A percentile compares a stretch with the other conserved stretches of the same genome.
Conservation (phyloP, 495 filamentous ascomycete genomes). For the Xylaria grammica region DNA sequence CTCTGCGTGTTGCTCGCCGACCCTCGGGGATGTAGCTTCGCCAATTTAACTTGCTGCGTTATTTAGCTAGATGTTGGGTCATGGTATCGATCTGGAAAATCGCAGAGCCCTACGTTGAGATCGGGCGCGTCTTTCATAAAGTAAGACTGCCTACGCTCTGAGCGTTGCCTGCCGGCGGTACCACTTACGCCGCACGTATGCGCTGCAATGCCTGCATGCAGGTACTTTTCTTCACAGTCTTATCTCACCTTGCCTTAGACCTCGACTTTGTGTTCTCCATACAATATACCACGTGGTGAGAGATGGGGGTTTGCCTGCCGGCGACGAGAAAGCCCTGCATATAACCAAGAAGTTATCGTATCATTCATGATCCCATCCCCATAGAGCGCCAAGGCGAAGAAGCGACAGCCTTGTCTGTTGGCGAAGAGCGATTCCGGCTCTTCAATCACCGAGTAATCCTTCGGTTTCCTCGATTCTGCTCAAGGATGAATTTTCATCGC, state of each 20-base stretch:
- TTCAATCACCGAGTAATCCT: neutral
- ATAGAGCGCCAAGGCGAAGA: neutral
- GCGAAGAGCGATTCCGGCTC: neutral
- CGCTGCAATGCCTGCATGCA: conserved; percentile 6
- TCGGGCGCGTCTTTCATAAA: neutral
- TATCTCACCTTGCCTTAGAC: neutral
- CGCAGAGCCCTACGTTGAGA: too few species aligned
- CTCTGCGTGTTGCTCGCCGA: neutral
- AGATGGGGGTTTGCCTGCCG: neutral
- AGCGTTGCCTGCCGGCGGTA: neutral
- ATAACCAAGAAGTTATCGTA: neutral
- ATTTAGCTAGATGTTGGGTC: too few species aligned
- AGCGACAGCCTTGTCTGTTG: neutral
- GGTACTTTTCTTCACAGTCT: neutral
- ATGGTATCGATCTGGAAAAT: too few species aligned
- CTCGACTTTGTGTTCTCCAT: neutral
- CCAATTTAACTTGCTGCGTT: too few species aligned
- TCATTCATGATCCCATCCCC: neutral
- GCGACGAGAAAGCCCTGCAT: neutral
- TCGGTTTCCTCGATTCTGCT: neutral
- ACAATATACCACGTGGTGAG: conserved; percentile 10
- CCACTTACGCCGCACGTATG: neutral
- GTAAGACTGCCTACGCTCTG: neutral
- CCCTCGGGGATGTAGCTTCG: neutral
- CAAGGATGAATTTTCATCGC: neutral